Evolutionary conservation across 441 rosid species (phyloP), one percentile per base, ranked within the genome.

Genomic region (Erodium trifolium): DNA sequence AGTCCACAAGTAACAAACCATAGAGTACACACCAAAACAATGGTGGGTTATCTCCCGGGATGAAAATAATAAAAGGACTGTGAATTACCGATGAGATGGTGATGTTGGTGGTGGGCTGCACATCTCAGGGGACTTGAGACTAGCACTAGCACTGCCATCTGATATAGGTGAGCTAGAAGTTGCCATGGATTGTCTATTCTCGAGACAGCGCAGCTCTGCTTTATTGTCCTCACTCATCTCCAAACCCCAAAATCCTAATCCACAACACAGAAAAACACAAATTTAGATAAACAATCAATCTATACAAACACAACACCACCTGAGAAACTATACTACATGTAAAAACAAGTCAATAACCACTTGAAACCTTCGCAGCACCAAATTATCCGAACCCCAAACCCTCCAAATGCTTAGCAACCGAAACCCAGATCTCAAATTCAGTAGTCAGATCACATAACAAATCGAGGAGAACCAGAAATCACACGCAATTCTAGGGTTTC

Each of bases 111-210:
- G 82, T 0, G 90, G 90, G 71, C 98, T 88, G 9, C 89, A 87
- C 53, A 78, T 72, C 3, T 75, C 88, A 7, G 98, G 93, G 19
- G 97, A 88, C 85, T 84, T 90, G 68, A 82, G 77, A 71, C 76
- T 73, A 67, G 86, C 88, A 80, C 81, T 81, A 55, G 85, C 87
- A 81, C 94, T 87, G 27, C 87, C 95, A 70, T 88, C 98, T 1
- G 97, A 95, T n/a, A 86, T 7, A 71, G 97, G 85, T 11, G 97
- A 85, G 79, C 85, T 85, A 1, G 95, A 89, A 64, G 91, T 87
- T 35, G 91, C 84, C 0, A 80, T 82, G 75, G 79, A 82, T 82
- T 90, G 95, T 76, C 87, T 95, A 71, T 92, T 90, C 78, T 87
- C 93, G 70, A 86, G 86, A 82, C 97, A 87, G 75, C 82, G 71